These are phyloP conservation scores for Parastagonospora avenae DNA, from an alignment of 2,329 filamentous ascomycete genomes.

Conservation along the genomic window DNA sequence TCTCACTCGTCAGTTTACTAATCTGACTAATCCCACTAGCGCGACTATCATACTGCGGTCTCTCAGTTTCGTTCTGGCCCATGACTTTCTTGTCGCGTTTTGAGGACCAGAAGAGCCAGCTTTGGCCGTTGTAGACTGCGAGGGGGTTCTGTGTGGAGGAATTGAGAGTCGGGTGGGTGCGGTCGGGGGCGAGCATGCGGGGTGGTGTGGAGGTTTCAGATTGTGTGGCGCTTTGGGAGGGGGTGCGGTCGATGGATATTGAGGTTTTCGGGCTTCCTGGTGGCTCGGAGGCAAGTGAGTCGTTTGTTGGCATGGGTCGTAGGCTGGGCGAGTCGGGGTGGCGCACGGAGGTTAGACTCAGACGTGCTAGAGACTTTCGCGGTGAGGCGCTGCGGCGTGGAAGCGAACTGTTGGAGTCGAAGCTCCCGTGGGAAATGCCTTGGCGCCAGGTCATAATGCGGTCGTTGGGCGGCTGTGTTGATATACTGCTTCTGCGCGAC, in stretches of 20 bases:
- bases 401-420: slow-evolving; percentile 46
- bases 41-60: slow-evolving; percentile 41
- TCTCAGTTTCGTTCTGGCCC: slow-evolving; percentile 18
- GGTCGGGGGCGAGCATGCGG: slow-evolving; percentile 5
- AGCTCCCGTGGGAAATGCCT: slow-evolving; percentile 60
- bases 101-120: slow-evolving; percentile 59
- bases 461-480: slow-evolving; percentile 65
- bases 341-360: slow-evolving; percentile 21
- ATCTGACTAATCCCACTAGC: slow-evolving; percentile 59
- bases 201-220: slow-evolving; percentile 7
- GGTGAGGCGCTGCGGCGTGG: slow-evolving; percentile 54
- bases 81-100: slow-evolving; percentile 23
- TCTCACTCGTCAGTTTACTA: slow-evolving; percentile 58
- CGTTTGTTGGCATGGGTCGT: slow-evolving; percentile 11
- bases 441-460: slow-evolving; percentile 90
- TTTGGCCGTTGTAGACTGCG: slow-evolving; percentile 57
- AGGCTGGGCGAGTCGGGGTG: slow-evolving; percentile 26
- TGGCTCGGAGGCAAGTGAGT: slow-evolving; percentile 19
- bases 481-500: slow-evolving; percentile 53
- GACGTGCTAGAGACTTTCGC: slow-evolving; percentile 47
- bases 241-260: slow-evolving; percentile 18
- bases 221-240: slow-evolving; percentile 13
- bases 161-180: slow-evolving; percentile 4
- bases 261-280: slow-evolving; percentile 28
- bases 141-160: slow-evolving; percentile 47